A percentile compares a stretch with the other conserved stretches of the same genome.
phyloP scores from a whole-genome alignment of 78 protist species.

The Dictyostelium citrinum region DNA sequence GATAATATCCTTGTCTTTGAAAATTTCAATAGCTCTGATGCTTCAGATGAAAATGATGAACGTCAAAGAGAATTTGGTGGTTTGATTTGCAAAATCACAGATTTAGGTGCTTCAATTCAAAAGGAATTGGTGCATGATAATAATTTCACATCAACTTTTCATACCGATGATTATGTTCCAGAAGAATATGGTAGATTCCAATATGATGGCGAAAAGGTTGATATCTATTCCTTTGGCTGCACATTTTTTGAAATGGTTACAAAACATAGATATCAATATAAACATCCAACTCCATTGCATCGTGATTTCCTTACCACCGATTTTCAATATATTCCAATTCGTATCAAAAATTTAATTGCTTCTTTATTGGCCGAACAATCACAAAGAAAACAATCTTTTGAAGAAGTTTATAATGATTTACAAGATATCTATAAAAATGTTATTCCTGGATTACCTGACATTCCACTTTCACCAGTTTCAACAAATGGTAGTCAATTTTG shows the following conservation, averaged over 20 bases:
- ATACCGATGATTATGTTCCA: conserved; percentile 12
- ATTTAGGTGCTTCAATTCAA: conserved; percentile 3
- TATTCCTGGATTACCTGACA: background rate
- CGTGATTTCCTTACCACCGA: background rate
- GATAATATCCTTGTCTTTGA: conserved; percentile 77
- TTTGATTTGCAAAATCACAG: background rate
- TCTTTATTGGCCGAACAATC: background rate
- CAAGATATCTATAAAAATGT: conserved; percentile 9
- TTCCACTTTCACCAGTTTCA: background rate
- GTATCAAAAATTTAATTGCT: background rate
- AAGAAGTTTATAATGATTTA: background rate
- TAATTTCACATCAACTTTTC: conserved; percentile 6
- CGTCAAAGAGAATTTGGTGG: background rate
- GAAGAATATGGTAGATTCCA: conserved; percentile 9
- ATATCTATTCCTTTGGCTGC: conserved; percentile 10
- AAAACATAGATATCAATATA: conserved; percentile 5
- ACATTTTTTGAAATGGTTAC: conserved; percentile 14
- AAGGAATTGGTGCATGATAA: background rate
- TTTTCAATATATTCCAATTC: background rate
- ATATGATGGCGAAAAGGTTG: background rate
- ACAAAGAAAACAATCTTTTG: conserved; percentile 1
- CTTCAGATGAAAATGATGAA: background rate
- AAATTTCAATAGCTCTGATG: background rate
- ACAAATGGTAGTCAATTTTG: background rate
- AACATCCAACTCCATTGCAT: conserved; percentile 15